Evolutionary conservation across 2,329 filamentous ascomycete species (phyloP).

Genomic region (Zymoseptoria crescenta): DNA sequence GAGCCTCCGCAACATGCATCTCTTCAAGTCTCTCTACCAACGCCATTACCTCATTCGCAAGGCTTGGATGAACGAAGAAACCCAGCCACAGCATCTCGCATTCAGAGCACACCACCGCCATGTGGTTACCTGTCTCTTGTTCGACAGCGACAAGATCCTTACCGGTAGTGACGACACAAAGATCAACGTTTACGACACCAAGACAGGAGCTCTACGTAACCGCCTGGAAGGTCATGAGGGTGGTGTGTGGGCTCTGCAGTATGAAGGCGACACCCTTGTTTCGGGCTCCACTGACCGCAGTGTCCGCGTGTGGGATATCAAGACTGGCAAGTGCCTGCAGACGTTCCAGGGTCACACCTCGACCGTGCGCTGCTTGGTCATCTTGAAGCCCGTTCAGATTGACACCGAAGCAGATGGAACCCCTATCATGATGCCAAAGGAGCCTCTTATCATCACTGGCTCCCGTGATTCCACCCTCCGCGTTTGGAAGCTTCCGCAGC

Average conservation of each 20-base stretch:
- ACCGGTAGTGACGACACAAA: slow-evolving; percentile 96
- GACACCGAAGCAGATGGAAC: slow-evolving; percentile 64
- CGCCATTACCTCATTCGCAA: slow-evolving; percentile 84
- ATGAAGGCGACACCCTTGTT: slow-evolving; percentile 88
- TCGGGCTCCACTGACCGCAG: slow-evolving; percentile 94
- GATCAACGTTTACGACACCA: slow-evolving; percentile 96
- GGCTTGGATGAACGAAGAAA: slow-evolving; percentile 79
- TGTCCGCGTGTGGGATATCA: slow-evolving; percentile 99
- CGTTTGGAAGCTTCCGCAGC: slow-evolving; percentile 86
- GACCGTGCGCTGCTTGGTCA: slow-evolving; percentile 91
- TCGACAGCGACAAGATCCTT: slow-evolving; percentile 95
- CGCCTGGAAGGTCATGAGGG: slow-evolving; percentile 90
- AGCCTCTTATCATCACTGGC: slow-evolving; percentile 93
- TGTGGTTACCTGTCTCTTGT: slow-evolving; percentile 95
- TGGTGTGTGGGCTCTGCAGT: slow-evolving; percentile 95
- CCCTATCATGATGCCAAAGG: slow-evolving; percentile 81
- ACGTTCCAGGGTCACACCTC: slow-evolving; percentile 97
- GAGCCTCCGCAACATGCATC: slow-evolving; percentile 72
- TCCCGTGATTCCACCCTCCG: slow-evolving; percentile 89
- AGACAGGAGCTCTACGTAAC: slow-evolving; percentile 76
- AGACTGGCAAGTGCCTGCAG: slow-evolving; percentile 83
- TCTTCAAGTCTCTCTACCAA: slow-evolving; percentile 94
- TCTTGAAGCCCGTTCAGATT: slow-evolving; percentile 76
- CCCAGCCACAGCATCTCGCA: slow-evolving; percentile 82
- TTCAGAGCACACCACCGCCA: slow-evolving; percentile 95